A percentile compares a stretch with the other conserved stretches of the same genome.
Conservation (phyloP, 805 yeast species). For the Ogataea saltuana region DNA sequence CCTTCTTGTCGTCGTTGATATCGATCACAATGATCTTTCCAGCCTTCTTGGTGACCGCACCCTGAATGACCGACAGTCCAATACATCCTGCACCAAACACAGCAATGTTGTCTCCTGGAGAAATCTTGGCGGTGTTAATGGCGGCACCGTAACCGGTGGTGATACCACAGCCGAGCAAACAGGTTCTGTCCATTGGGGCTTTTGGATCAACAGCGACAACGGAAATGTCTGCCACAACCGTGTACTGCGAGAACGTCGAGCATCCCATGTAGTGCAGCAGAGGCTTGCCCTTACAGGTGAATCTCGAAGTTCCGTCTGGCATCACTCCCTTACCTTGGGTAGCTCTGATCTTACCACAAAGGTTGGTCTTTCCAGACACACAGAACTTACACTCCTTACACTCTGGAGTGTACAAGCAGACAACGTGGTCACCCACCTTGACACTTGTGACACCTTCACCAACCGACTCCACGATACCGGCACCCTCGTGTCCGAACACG, state of each 20-base stretch:
- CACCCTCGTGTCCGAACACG: constrained; percentile 96
- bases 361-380: constrained; percentile 90
- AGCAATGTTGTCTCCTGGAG: constrained; percentile 90
- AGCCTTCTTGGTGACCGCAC: constrained; percentile 84
- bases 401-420: constrained; percentile 95
- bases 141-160: constrained; percentile 99
- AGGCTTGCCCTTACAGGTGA: constrained; percentile 81
- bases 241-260: constrained; percentile 94
- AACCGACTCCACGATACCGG: constrained; percentile 91
- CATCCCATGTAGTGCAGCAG: constrained; percentile 96
- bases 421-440: constrained; percentile 90
- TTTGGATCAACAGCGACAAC: constrained; percentile 86
- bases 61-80: constrained; percentile 94
- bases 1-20: constrained; percentile 78
- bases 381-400: constrained; percentile 96
- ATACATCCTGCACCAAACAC: constrained; percentile 98
- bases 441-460: constrained; percentile 94
- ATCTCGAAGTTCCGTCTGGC: constrained; percentile 98
- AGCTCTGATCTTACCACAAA: constrained; percentile 93
- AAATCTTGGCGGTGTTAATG: constrained; percentile 86
- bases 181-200: constrained; percentile 83
- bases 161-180: constrained; percentile 96
- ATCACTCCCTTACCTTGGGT: constrained; percentile 98
- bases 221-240: constrained; percentile 97
- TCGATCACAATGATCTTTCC: constrained; percentile 82